Percentiles rank a stretch among this genome's conserved stretches.
These are phyloP conservation scores for Rhodotorula toruloides DNA, from an alignment of 768 basidiomycete genomes.

Conservation along the genomic window DNA sequence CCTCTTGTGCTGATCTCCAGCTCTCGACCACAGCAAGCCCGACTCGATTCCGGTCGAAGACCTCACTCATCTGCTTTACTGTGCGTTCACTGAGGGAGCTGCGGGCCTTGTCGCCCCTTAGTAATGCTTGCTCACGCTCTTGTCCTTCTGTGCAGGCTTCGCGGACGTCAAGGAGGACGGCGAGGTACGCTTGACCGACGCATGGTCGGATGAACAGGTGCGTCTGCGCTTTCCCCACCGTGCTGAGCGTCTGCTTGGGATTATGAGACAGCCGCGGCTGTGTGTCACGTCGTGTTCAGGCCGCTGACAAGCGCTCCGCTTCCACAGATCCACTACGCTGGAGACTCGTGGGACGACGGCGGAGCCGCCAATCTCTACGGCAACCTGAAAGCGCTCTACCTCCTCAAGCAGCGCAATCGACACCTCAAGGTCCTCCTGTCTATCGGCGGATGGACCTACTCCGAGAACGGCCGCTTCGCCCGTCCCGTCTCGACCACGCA, in stretches of 20 bases:
- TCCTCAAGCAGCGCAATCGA: conserved; percentile 78
- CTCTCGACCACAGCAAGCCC: no score
- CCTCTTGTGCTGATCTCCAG: no score
- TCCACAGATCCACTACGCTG: conserved; percentile 78
- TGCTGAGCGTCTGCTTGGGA: no score
- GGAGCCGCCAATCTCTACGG: conserved; percentile 78
- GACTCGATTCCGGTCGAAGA: conserved; percentile 73
- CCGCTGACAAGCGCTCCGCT: neutral
- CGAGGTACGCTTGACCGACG: conserved; percentile 60
- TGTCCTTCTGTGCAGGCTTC: conserved; percentile 62
- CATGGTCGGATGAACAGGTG: conserved; percentile 81
- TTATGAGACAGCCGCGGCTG: no score
- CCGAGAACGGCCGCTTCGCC: conserved; percentile 64
- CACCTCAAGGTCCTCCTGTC: conserved; percentile 69
- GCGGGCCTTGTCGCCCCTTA: neutral
- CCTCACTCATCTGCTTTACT: conserved; percentile 56
- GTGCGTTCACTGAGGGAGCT: neutral
- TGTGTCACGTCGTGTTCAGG: no score
- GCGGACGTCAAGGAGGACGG: conserved; percentile 62
- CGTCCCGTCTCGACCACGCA: conserved; percentile 65
- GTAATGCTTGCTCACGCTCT: conserved; percentile 53
- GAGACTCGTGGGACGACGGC: conserved; percentile 87
- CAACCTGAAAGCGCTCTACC: conserved; percentile 87
- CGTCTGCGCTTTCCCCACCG: conserved; percentile 7
- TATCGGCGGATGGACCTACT: conserved; percentile 95